Conservation (phyloP, 2,329 filamentous ascomycete genomes). For the Coniochaeta sp. region DNA sequence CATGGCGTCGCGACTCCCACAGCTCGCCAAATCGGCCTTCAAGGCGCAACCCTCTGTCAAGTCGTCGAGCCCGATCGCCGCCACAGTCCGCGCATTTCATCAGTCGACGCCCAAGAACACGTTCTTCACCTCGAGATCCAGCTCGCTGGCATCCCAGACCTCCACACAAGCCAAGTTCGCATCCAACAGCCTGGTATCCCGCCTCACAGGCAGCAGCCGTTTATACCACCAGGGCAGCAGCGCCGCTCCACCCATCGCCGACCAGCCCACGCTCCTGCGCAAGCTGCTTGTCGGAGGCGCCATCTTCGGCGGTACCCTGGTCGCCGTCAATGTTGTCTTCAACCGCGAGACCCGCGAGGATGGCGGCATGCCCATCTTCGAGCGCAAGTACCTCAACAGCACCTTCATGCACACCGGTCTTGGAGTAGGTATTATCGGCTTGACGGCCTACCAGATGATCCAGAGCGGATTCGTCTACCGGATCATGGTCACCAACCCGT, state of each 20-base stretch:
- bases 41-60: slow-evolving; percentile 27
- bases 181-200: slow-evolving; percentile 28
- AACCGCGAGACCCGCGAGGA: slow-evolving; percentile 95
- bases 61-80: slow-evolving; percentile 19
- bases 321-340: slow-evolving; percentile 84
- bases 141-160: slow-evolving; percentile 10
- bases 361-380: slow-evolving; percentile 84
- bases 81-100: slow-evolving; percentile 19
- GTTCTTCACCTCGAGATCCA: slow-evolving; percentile 35
- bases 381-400: slow-evolving; percentile 86
- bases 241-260: slow-evolving; percentile 21
- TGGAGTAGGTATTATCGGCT: slow-evolving; percentile 86
- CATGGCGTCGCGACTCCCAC: slow-evolving; percentile 42
- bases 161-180: slow-evolving; percentile 23
- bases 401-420: slow-evolving; percentile 96
- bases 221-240: slow-evolving; percentile 39
- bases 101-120: slow-evolving; percentile 21
- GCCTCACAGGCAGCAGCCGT: slow-evolving; percentile 31
- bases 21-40: slow-evolving; percentile 40
- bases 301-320: slow-evolving; percentile 83
- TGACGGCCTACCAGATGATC: slow-evolving; percentile 83
- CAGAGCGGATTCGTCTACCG: slow-evolving; percentile 84
- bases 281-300: slow-evolving; percentile 79
- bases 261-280: slow-evolving; percentile 39
- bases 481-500: slow-evolving; percentile 90